Conservation (phyloP, 805 yeast genomes). For the Metschnikowia koreensis region DNA sequence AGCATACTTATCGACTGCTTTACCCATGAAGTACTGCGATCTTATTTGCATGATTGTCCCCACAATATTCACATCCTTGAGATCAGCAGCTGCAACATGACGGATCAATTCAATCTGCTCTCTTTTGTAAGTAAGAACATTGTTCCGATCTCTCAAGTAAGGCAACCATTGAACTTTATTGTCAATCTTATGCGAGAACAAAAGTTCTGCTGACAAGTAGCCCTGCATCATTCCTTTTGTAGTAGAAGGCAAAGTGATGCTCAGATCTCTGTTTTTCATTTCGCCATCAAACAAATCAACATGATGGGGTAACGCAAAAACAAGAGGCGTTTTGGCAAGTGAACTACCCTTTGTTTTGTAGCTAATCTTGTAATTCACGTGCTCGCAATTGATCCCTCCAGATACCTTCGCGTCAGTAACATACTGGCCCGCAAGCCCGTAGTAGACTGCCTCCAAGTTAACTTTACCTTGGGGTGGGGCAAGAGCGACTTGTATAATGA, state of each 20-base stretch:
- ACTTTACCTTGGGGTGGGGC: slow-evolving; percentile 27
- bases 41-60: slow-evolving; percentile 33
- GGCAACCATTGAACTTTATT: slow-evolving; percentile 45
- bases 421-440: slow-evolving; percentile 68
- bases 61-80: slow-evolving; percentile 43
- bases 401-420: slow-evolving; percentile 47
- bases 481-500: slow-evolving; percentile 53
- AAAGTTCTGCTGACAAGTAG: slow-evolving; percentile 39
- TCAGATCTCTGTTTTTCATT: slow-evolving; percentile 34
- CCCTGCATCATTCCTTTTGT: slow-evolving; percentile 53
- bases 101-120: slow-evolving; percentile 46
- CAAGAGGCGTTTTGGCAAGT: slow-evolving; percentile 43
- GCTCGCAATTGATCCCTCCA: slow-evolving; percentile 47
- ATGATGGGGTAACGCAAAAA: slow-evolving; percentile 73
- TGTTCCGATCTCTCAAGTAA: slow-evolving; percentile 37
- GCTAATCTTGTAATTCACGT: slow-evolving; percentile 48
- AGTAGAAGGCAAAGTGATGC: slow-evolving; percentile 48
- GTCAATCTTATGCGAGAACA: slow-evolving; percentile 39
- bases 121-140: slow-evolving; percentile 36
- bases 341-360: slow-evolving; percentile 54
- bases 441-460: slow-evolving; percentile 46
- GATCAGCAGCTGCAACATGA: slow-evolving; percentile 45
- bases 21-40: slow-evolving; percentile 55
- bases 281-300: slow-evolving; percentile 40
- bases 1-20: slow-evolving; percentile 43